phyloP scores from a whole-genome alignment of 805 yeast species.

The Wickerhamomyces hampshirensis region DNA sequence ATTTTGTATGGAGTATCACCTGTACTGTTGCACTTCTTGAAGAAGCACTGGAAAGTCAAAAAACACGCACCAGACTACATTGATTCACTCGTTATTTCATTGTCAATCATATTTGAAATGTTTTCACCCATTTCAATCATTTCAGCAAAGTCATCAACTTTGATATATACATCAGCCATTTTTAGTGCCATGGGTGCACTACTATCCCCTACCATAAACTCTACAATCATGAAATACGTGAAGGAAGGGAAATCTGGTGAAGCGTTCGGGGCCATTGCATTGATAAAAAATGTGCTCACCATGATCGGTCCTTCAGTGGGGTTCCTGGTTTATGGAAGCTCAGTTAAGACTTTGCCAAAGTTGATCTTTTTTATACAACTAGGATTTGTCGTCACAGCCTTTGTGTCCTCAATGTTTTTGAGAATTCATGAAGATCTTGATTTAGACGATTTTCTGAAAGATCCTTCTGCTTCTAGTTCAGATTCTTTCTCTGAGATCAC shows the following conservation, averaged over 20 bases:
- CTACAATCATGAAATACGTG: constrained; percentile 56
- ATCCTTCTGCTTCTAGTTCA: too few relatives aligned
- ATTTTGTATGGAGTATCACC: constrained; percentile 52
- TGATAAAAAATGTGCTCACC: constrained; percentile 48
- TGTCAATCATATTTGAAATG: constrained; percentile 32
- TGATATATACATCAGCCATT: constrained; percentile 31
- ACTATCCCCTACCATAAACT: constrained; percentile 53
- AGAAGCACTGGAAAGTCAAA: constrained; percentile 29
- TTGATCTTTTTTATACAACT: constrained; percentile 27
- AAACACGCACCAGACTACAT: constrained; percentile 46
- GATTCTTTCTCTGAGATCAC: too few relatives aligned
- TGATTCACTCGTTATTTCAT: constrained; percentile 36
- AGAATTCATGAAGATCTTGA: constrained; percentile 13
- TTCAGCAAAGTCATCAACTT: constrained; percentile 24
- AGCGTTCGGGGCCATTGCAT: constrained; percentile 64
- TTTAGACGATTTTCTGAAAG: constrained; percentile 3
- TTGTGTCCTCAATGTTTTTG: constrained; percentile 1
- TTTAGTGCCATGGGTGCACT: constrained; percentile 45
- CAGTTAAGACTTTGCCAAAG: constrained; percentile 35
- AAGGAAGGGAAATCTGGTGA: constrained; percentile 61
- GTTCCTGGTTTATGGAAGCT: constrained; percentile 42
- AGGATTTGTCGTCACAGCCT: constrained; percentile 2
- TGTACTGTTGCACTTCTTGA: constrained; percentile 33
- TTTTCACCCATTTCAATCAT: constrained; percentile 33
- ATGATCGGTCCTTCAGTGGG: constrained; percentile 46